Base-by-base conservation (phyloP, 2,329 filamentous ascomycete species). In the Pseudogymnoascus sp. region DNA sequence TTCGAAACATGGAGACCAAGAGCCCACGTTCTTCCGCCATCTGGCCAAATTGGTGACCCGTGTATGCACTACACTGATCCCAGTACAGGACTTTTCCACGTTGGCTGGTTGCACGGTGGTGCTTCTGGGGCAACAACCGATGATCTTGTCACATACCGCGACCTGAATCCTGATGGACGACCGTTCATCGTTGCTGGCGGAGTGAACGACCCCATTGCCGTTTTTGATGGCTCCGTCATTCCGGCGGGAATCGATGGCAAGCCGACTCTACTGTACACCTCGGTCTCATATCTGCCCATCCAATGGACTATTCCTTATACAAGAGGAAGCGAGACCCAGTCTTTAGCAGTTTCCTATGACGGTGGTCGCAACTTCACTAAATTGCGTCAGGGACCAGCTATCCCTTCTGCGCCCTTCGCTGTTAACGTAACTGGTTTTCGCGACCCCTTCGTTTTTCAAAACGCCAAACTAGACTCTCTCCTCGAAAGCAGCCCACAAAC, bases 41-140 rank as follows among this genome's bases (percentile, higher is more conserved):
- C 69, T 40, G 76, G 77, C 5, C 73, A 77, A 56, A 76, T 78
- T 44, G 77, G 76, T 37, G 78, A 79, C 63, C 77, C 77, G 10
- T 78, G 76, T 63, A 77, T 77, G 74, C 77, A 79, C 64, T 79
- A 78, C 67, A 77, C 75, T 3, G 77, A 79, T 63, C 75, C 77
- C 1, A 68, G 72, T 23, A 79, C 77, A 2, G 75, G 77, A 1
- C 70, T 77, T 23, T 79, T 79, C 65, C 77, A 80, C 23, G 73
- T 79, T 37, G 78, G 76, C 28, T 80, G 74, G 66, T 72, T 79
- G n/a, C 73, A 76, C 59, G 64, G 67, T 59, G 74, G 73, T 42
- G 73, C 72, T 18, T 66, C 74, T n/a, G 75, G 74, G 8, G 74
- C 75, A 16, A 77, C 75, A 14, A 79, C 78, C 0, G 72, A 75